These are phyloP conservation scores for Stachybotrys echinatus DNA, from an alignment of 2,329 filamentous ascomycete species.

Conservation along the genomic window DNA sequence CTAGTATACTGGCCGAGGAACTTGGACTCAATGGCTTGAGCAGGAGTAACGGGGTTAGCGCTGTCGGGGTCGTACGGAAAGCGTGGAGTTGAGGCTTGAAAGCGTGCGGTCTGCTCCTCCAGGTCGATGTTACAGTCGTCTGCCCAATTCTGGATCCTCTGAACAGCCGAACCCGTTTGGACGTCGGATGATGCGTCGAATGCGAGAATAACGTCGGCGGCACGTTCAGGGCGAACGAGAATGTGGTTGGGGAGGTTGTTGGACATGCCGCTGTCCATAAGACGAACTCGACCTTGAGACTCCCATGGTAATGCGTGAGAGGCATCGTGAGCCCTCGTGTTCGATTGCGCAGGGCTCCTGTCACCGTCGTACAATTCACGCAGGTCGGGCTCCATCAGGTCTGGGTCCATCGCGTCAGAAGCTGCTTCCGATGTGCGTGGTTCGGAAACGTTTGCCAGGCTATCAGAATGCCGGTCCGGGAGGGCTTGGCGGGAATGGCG, in stretches of 20 bases:
- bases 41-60: rapidly evolving
- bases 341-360: not conserved
- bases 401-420: not conserved
- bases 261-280: slow-evolving; percentile 16
- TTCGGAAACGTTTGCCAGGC: no score
- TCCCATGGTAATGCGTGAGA: slow-evolving; percentile 9
- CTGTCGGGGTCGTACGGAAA: rapidly evolving
- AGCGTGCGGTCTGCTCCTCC: slow-evolving; percentile 2
- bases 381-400: not conserved
- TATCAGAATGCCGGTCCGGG: no score
- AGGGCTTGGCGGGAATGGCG: no score
- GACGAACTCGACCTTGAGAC: slow-evolving; percentile 10
- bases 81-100: not conserved
- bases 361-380: not conserved
- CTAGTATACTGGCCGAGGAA: slow-evolving; percentile 7
- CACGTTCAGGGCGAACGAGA: slow-evolving; percentile 9
- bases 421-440: not conserved
- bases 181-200: slow-evolving; percentile 16
- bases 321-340: no score
- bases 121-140: slow-evolving; percentile 11
- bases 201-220: slow-evolving; percentile 9
- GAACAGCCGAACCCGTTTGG: slow-evolving; percentile 9
- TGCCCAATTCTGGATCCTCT: slow-evolving; percentile 12
- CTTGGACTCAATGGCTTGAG: slow-evolving; percentile 2
- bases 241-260: slow-evolving; percentile 16